Base-by-base conservation (phyloP, 2,329 filamentous ascomycete species). In the Cercospora citrullina region DNA sequence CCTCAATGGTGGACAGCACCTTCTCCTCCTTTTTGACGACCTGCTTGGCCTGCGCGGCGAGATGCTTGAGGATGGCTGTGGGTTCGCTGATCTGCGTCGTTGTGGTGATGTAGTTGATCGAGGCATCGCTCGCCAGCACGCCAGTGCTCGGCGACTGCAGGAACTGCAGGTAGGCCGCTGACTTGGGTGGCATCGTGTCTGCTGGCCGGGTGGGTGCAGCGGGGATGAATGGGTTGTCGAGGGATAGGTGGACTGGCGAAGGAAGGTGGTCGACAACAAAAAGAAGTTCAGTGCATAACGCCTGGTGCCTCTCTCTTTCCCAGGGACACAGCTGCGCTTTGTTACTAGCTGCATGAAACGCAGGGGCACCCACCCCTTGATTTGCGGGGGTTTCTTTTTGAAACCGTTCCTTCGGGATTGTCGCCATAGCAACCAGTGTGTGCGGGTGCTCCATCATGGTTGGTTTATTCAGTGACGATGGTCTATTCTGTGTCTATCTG, bases 1-100 rank as follows among this genome's bases (percentile, higher is more conserved):
- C 89, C 78, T 97, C 91, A 63, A 98, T 86, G 28, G 87, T 84
- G 76, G 87, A 88, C 71, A 98, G 82, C 63, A 94, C 81, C 53
- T 90, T 90, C 80, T 97, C 89, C 73, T 90, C 88, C 81, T 92
- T 94, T 85, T 93, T 96, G 80, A 90, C 91, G 77, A 97, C 84
- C 77, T 91, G 87, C 78, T 89, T 90, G 74, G 87, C 85, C 78
- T 93, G 87, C 42, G 86, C 85, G 75, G 83, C 85, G 70, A 97
- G 82, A 81, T 98, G 94, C 82, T 92, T 93, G 81, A 94, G 84
- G 79, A 99, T 93, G 58, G 92, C 87, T 62, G 89, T 85, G 58
- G 90, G 80, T 73, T 92, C 89, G 70, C 86, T 84, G 77, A 96
- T 84, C 71, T 87, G 87, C 36, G 90, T 93, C 12, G 93, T 90